Evolutionary conservation across 2,329 filamentous ascomycete species (phyloP).

Genomic region (Phaeosphaeria sp.): DNA sequence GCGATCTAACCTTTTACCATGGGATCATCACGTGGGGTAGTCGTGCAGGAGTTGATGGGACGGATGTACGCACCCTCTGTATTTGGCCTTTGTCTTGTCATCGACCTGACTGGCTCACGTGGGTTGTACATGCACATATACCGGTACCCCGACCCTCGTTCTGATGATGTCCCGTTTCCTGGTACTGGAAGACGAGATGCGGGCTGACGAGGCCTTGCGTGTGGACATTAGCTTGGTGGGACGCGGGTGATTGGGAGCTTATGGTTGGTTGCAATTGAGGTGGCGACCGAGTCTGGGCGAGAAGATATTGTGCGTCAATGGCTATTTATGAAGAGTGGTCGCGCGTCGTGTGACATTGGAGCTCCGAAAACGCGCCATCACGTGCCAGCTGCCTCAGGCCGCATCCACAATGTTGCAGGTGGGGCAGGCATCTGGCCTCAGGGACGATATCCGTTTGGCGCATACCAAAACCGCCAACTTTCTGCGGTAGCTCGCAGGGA

Average conservation of each 20-base stretch:
- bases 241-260: background rate
- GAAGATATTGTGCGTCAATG: background rate
- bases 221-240: background rate
- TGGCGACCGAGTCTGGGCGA: background rate
- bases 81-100: background rate
- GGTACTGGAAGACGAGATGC: background rate
- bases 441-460: conserved; percentile 8
- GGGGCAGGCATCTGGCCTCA: conserved; percentile 28
- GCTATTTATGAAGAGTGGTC: background rate
- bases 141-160: background rate
- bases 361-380: conserved; percentile 4
- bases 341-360: background rate
- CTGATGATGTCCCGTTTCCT: background rate
- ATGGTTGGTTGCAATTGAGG: background rate
- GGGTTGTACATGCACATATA: background rate
- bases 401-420: conserved; percentile 6
- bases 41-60: background rate
- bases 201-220: background rate
- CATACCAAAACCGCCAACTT: conserved; percentile 2
- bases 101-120: background rate
- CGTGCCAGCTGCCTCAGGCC: conserved; percentile 11
- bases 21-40: conserved; percentile 29
- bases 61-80: conserved; percentile 7
- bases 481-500: background rate
- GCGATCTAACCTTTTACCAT: conserved; percentile 47